These are phyloP conservation scores for Byssochlamys sp. DNA, from an alignment of 2,329 filamentous ascomycete genomes.

Conservation along the genomic window DNA sequence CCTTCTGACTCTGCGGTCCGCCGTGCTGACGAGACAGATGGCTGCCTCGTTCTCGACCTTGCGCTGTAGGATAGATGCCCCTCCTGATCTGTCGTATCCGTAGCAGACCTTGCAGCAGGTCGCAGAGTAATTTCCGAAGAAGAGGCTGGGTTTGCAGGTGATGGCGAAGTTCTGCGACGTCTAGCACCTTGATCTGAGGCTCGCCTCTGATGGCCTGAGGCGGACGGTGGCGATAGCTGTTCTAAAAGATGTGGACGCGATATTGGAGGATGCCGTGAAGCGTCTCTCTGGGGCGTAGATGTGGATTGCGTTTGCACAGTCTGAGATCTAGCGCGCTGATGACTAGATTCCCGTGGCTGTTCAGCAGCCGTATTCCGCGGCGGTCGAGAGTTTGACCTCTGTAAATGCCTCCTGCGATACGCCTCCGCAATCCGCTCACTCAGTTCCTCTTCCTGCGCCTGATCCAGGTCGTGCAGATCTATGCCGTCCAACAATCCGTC, in stretches of 20 bases:
- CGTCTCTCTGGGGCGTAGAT: constrained; percentile 8
- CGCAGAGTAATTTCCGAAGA: constrained; percentile 25
- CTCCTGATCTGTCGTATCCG: constrained; percentile 27
- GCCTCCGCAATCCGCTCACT: constrained; percentile 84
- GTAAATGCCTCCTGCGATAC: constrained; percentile 62
- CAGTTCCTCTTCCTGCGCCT: constrained; percentile 76
- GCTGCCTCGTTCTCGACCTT: constrained; percentile 15
- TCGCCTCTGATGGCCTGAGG: constrained; percentile 22
- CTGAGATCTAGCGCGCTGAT: constrained; percentile 20
- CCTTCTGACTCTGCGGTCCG: constrained; percentile 27
- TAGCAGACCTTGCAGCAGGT: constrained; percentile 25
- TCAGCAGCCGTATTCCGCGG: constrained; percentile 28
- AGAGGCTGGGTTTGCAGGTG: constrained; percentile 21
- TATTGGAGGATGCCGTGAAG: constrained; percentile 17
- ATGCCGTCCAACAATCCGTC: constrained; percentile 81
- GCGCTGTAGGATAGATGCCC: constrained; percentile 16
- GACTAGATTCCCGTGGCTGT: constrained; percentile 22
- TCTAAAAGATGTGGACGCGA: constrained; percentile 27
- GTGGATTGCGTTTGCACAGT: constrained; percentile 18
- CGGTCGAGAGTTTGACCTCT: constrained; percentile 28
- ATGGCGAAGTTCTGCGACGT: constrained; percentile 26
- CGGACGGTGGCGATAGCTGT: constrained; percentile 15
- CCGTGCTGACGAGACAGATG: constrained; percentile 17
- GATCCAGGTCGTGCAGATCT: constrained; percentile 76
- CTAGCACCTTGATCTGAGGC: constrained; percentile 26